Evolutionary conservation across 345 rosid genomes (phyloP), one percentile per base, ranked within the genome.

Genomic region (Abelmoschus esculentus): DNA sequence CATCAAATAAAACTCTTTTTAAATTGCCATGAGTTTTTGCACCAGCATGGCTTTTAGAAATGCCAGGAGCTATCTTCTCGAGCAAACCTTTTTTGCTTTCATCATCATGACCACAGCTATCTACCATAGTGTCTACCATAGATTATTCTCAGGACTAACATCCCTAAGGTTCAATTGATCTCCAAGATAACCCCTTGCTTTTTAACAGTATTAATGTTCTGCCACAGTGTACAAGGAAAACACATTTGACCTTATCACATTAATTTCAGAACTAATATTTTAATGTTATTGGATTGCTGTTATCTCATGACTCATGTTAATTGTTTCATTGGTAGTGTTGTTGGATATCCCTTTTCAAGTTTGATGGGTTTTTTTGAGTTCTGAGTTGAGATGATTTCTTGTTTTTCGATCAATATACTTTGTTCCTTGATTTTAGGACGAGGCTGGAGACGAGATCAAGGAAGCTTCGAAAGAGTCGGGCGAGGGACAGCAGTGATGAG

Each of bases 371-470:
- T 46, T 6, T 36, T 10, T 32, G 0, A 46, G 52, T 26, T 46
- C 31, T 7, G 5, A 40, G 7, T 22, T 11, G 7, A 6, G 70
- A 13, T 28, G 26, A 38, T 44, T 2, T 10, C 14, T 18, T 31
- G 0, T 22, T 32, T 42, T 40, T 5, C 54, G 53, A 42, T 28
- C 53, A 19, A 50, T 65, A 55, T 0, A 0, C 34, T 66, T 56
- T 76, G 32, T 28, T 71, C n/a, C 47, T 42, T 5, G 22, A 4
- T 38, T 0, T 22, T 38, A 88, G 93, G 93, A 93, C 49, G 97
- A 93, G 11, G 90, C 83, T 13, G 91, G 87, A 61, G 96, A 93
- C 50, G 97, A 93, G 82, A 86, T 87, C 79, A 89, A 87, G 82
- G 96, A 93, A 77, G 84, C 89, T 38, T 80, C 93, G 34, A 93